phyloP scores from a whole-genome alignment of 129 eudicot species.

The Pulicaria dysenterica region DNA sequence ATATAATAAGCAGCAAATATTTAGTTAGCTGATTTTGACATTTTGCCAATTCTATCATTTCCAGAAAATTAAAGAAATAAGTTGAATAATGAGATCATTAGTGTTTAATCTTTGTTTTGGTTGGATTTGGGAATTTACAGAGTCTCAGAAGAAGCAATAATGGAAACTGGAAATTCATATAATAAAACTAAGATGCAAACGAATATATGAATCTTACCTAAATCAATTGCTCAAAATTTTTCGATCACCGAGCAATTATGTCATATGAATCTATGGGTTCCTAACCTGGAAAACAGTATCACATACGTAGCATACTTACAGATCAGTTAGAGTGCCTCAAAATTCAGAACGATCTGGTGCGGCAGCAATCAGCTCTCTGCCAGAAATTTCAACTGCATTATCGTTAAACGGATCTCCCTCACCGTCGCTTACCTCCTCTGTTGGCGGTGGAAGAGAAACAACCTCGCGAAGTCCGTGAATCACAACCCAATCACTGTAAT shows the following conservation, averaged over 20 bases:
- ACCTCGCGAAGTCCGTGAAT: conserved; percentile 62
- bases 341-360: conserved; percentile 43
- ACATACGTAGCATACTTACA: conserved; percentile 1
- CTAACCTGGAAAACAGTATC: background rate
- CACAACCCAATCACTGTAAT: conserved; percentile 58
- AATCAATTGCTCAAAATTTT: conserved; percentile 17
- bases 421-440: conserved; percentile 23
- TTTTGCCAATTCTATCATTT: background rate
- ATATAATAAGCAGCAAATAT: background rate
- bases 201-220: conserved; percentile 1
- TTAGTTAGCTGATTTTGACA: no score
- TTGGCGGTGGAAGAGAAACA: conserved; percentile 33
- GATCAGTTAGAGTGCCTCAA: conserved; percentile 17
- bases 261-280: conserved; percentile 1
- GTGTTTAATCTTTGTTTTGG: background rate
- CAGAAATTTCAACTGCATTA: conserved; percentile 11
- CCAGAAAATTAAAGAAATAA: background rate
- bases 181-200: background rate
- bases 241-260: background rate
- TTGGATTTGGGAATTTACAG: background rate
- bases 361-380: conserved; percentile 20
- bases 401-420: conserved; percentile 36
- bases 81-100: background rate
- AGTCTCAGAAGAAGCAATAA: background rate
- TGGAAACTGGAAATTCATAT: background rate